Evolutionary conservation across 2,329 filamentous ascomycete species (phyloP), one percentile per base, ranked within the genome.

Genomic region (Pseudogymnoascus sp.): DNA sequence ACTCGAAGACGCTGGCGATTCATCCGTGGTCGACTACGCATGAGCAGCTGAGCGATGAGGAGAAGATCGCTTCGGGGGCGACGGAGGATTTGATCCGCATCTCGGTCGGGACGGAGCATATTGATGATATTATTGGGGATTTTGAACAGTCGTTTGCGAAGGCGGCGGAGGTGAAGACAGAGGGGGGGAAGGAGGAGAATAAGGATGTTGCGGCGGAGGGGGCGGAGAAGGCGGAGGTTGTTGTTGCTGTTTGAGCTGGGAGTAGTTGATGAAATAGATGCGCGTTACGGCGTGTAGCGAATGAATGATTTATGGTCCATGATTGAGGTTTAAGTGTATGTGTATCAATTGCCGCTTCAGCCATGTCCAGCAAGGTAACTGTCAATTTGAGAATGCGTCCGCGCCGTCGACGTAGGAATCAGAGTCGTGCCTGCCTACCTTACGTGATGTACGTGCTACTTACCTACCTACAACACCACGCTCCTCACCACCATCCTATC

Each of bases 1-100:
- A 97, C 75, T 90, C 90, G 59, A 97, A 97, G 84, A 96, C 93
- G 5, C 80, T 97, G 66, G 93, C 93, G 23, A 96, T 97, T 70
- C 93, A 97, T 77, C 93, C 93, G 21, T 96, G 92, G 91, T 90
- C 88, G 5, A 97, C 93, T 2, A 97, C 93, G 2, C 93, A 97
- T 75, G 90, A 96, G 80, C 93, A 97, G 79, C 82, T 97, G 64
- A 86, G 81, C 23, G 89, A 93, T 31, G 83, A 92, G 73, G 93
- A 97, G 81, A 91, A 87, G 77, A 74, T 82, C 61, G 86, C 79
- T 73, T 93, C 90, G 21, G 93, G 93, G 70, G 91, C 95, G 10
- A 95, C 91, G 14, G 87, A 90, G 82, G 93, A 96, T 73, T 86
- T 93, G 40, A 96, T 97, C 76, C 90, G 93, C 67, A 95, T 97